Percentiles rank a stretch among this genome's conserved stretches.
Conservation (phyloP, 768 basidiomycete genomes). For the Xerocomus potaroensis region DNA sequence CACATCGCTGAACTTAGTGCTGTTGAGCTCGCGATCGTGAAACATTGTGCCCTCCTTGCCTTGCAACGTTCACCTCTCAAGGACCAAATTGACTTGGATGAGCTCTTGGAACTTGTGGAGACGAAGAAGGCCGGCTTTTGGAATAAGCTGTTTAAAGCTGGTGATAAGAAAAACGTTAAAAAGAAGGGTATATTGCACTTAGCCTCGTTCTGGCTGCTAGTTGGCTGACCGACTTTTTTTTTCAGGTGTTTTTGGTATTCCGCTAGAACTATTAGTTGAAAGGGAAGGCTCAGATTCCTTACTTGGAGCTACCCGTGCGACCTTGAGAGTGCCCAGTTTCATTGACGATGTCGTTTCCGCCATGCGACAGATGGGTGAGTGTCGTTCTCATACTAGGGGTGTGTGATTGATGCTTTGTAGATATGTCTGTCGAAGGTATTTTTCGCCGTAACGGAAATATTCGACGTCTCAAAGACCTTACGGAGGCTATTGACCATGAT, state of each 20-base stretch:
- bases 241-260: constrained; percentile 88
- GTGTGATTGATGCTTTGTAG: constrained; percentile 37
- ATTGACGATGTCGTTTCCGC: constrained; percentile 98
- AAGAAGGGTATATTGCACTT: constrained; percentile 70
- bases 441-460: constrained; percentile 99
- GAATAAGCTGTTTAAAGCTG: constrained; percentile 91
- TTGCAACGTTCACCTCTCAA: constrained; percentile 74
- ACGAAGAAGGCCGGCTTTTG: constrained; percentile 92
- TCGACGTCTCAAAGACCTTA: constrained; percentile 82
- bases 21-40: constrained; percentile 86
- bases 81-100: constrained; percentile 86
- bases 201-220: too few relatives aligned
- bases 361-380: constrained; percentile 97
- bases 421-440: constrained; percentile 99
- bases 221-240: constrained; percentile 10
- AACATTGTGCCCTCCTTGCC: constrained; percentile 82
- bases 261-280: constrained; percentile 89
- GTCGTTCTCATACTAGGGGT: constrained; percentile 1
- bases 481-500: constrained; percentile 93
- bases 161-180: constrained; percentile 87
- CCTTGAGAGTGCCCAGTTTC: constrained; percentile 91
- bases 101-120: constrained; percentile 90
- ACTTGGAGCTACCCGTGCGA: constrained; percentile 80
- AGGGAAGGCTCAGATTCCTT: constrained; percentile 94
- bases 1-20: constrained; percentile 81